Percentiles rank a stretch among this genome's conserved stretches.
Conservation (phyloP, 208 protist genomes). For the Leishmania mexicana region DNA sequence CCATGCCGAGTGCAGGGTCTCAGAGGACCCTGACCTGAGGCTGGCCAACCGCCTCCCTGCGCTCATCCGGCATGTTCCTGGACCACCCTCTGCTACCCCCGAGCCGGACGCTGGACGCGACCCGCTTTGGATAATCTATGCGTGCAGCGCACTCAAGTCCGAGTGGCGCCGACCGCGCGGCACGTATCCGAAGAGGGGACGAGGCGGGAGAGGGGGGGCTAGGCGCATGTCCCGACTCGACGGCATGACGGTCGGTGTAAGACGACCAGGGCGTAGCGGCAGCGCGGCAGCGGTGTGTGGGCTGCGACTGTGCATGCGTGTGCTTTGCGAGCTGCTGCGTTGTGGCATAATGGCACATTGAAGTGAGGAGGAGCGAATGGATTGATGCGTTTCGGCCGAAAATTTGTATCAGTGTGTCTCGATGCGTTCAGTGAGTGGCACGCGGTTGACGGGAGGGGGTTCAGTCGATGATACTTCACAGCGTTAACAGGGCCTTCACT, state of each 20-base stretch:
- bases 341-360: no score
- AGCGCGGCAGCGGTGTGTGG: not conserved
- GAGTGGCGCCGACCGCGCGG: no score
- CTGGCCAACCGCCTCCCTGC: not conserved
- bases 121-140: not conserved
- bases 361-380: no score
- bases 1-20: not conserved
- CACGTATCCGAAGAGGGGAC: not conserved
- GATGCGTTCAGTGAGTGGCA: no score
- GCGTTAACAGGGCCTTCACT: fast-evolving
- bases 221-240: not conserved
- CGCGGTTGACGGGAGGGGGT: not conserved
- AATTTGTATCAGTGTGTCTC: no score
- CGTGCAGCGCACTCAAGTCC: not conserved
- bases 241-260: not conserved
- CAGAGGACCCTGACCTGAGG: not conserved
- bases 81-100: not conserved
- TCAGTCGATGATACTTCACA: not conserved
- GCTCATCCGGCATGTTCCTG: not conserved
- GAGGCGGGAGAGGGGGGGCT: not conserved
- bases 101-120: not conserved
- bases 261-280: not conserved
- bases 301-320: not conserved
- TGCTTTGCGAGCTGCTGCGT: no score
- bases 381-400: no score